phyloP scores from a whole-genome alignment of 805 yeast genomes.

The Hanseniaspora vineae region DNA sequence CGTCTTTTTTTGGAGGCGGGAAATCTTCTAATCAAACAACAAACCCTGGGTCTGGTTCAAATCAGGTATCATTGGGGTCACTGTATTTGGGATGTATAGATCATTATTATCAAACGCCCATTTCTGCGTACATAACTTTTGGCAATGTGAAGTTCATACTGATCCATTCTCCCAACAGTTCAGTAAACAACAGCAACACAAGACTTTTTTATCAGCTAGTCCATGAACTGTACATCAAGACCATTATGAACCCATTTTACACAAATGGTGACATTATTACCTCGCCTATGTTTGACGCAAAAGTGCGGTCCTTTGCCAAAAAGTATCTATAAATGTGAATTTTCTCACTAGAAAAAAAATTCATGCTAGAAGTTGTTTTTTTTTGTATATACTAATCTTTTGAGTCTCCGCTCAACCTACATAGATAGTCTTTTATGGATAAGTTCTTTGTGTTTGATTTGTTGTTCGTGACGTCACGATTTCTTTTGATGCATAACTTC shows the following conservation, averaged over 20 bases:
- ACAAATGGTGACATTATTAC: constrained; percentile 63
- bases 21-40: neutral
- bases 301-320: constrained; percentile 57
- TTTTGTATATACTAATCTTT: neutral
- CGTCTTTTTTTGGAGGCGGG: neutral
- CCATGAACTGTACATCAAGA: constrained; percentile 79
- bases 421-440: neutral
- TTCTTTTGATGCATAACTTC: neutral
- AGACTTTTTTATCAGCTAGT: constrained; percentile 75
- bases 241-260: constrained; percentile 79
- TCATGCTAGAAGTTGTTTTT: no score
- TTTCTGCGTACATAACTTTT: constrained; percentile 81
- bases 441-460: neutral
- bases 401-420: neutral
- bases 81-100: constrained; percentile 70
- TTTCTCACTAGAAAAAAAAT: no score
- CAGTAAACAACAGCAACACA: constrained; percentile 52
- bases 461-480: neutral
- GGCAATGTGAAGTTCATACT: constrained; percentile 76
- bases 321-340: constrained; percentile 44
- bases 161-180: constrained; percentile 35
- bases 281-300: constrained; percentile 53
- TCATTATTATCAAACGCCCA: constrained; percentile 65
- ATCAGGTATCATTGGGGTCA: constrained; percentile 10
- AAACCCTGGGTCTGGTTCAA: constrained; percentile 14